Percentiles rank a stretch among this genome's conserved stretches.
These are phyloP conservation scores for Aureobasidium namibiae DNA, from an alignment of 2,329 filamentous ascomycete species.

Conservation along the genomic window DNA sequence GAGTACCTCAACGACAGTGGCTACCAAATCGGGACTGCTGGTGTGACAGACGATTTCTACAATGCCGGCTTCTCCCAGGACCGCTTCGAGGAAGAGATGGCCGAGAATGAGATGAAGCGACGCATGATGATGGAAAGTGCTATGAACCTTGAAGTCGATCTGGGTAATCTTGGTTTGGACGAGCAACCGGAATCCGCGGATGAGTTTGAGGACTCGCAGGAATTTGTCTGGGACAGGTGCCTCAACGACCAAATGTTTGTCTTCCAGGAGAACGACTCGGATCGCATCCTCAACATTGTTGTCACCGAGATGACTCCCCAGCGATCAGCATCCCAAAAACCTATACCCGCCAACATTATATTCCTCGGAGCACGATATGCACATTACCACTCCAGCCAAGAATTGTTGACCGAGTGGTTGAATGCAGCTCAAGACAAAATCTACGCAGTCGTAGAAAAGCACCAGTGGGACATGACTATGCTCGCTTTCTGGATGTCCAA, in stretches of 20 bases:
- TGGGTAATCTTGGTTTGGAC: slow-evolving; percentile 91
- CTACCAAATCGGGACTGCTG: slow-evolving; percentile 76
- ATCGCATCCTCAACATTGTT: slow-evolving; percentile 85
- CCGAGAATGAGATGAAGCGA: slow-evolving; percentile 88
- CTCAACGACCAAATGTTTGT: slow-evolving; percentile 99
- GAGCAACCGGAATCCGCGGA: slow-evolving; percentile 81
- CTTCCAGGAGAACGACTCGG: slow-evolving; percentile 89
- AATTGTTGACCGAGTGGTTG: slow-evolving; percentile 73
- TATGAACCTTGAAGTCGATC: slow-evolving; percentile 88
- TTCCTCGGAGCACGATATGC: slow-evolving; percentile 94
- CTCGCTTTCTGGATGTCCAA: slow-evolving; percentile 99
- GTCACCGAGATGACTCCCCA: slow-evolving; percentile 98
- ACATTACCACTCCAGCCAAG: slow-evolving; percentile 85
- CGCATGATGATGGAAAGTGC: slow-evolving; percentile 99
- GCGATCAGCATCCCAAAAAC: slow-evolving; percentile 91
- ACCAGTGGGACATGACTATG: slow-evolving; percentile 99
- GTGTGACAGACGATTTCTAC: slow-evolving; percentile 81
- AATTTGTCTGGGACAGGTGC: slow-evolving; percentile 93
- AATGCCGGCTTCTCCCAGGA: slow-evolving; percentile 86
- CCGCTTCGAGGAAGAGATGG: slow-evolving; percentile 92
- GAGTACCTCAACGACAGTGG: slow-evolving; percentile 92
- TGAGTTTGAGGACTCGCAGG: slow-evolving; percentile 81
- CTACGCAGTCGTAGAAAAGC: slow-evolving; percentile 87
- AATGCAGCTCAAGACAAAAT: slow-evolving; percentile 89
- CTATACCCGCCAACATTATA: slow-evolving; percentile 92